Evolutionary conservation across 2,329 filamentous ascomycete genomes (phyloP).

Genomic region (Nemania abortiva): DNA sequence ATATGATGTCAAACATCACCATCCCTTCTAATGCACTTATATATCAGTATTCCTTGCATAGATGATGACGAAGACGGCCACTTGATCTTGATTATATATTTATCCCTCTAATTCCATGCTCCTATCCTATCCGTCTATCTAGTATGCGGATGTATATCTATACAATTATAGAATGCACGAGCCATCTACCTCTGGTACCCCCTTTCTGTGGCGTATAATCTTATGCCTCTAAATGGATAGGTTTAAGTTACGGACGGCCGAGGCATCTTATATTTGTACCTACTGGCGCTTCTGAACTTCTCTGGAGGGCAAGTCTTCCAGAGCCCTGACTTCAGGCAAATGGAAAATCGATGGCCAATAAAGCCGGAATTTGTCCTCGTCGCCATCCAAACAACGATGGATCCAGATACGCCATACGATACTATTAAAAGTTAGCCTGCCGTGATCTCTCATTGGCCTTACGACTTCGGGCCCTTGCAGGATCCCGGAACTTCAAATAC

Average conservation of each 20-base stretch:
- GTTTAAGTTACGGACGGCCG: background rate
- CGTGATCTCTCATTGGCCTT: background rate
- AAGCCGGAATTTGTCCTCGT: conserved; percentile 77
- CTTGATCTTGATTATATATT: background rate
- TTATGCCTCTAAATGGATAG: background rate
- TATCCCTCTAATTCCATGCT: background rate
- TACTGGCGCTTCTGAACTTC: conserved; percentile 48
- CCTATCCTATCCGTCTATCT: background rate
- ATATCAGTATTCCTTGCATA: background rate
- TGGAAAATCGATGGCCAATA: conserved; percentile 74
- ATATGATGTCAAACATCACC: background rate
- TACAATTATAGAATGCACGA: background rate
- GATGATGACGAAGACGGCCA: background rate
- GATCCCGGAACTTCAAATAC: background rate
- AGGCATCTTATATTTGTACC: background rate
- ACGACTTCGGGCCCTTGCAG: background rate
- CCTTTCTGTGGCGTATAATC: background rate
- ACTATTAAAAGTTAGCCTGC: conserved; percentile 35
- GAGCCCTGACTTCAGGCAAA: conserved; percentile 61
- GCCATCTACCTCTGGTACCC: background rate
- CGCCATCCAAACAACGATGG: conserved; percentile 78
- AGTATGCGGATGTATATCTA: no score
- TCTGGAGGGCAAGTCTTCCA: conserved; percentile 38
- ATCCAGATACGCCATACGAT: conserved; percentile 88
- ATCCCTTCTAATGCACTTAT: background rate